Evolutionary conservation across 768 basidiomycete genomes (phyloP), one percentile per base, ranked within the genome.

Genomic region (Piloderma croceum): DNA sequence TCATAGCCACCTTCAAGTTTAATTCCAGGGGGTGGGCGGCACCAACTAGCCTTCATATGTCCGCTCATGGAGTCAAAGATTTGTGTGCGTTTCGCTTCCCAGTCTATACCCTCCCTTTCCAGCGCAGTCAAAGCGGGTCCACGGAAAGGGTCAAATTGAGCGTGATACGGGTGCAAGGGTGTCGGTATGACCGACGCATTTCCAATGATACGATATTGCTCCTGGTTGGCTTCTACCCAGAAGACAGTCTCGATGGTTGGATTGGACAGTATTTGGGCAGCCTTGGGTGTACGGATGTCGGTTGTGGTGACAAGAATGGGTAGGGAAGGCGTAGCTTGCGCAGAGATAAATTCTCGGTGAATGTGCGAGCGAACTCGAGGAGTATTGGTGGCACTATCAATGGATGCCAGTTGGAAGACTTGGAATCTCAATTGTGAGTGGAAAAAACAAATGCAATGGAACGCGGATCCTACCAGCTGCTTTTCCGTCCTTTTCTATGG

Each of bases 161-260:
- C 48, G 42, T 64, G 56, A 11, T 69, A 51, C 4, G 54, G 36
- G 48, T 74, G 67, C 5, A 52, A 45, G 0, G 75, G 71, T 1
- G 67, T 50, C 1, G 83, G 76, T 17, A 88, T 65, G 44, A 88
- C 47, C 54, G 65, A 69, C 17, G 74, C 76, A 11, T 57, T 58
- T 1, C 81, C 88, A 1, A 65, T 45, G 52, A 93, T 62, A 34
- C 90, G 79, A 55, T 81, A 90, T 52, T 93, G 90, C 54, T 86
- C 79, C 38, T 71, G 58, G 0, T 76, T 71, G 17, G 73, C 71
- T 22, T 73, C 68, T 38, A 81, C 72, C 85, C 87, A 92, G 80
- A 83, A 90, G 9, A 70, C 75, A 31, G 82, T 48, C 56, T 90
- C 82, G 45, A 81, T 73, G 31, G 65, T 57, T 7, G 69, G 53